These are phyloP conservation scores for Boletus bicolor DNA, from an alignment of 768 basidiomycete species.

Conservation along the genomic window DNA sequence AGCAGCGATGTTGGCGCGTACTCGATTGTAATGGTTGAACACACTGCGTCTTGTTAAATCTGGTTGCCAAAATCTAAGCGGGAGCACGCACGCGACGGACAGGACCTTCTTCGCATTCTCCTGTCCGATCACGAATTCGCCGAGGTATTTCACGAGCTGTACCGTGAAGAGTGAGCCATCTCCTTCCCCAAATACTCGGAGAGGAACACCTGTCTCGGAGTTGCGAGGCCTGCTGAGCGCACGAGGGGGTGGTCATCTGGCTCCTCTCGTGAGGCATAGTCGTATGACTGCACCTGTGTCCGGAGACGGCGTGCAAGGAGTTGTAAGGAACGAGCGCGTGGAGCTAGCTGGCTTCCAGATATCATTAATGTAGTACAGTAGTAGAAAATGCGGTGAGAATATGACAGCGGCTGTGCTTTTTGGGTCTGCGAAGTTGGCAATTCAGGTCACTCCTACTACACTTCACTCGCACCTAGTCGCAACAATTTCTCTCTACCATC, in stretches of 20 bases:
- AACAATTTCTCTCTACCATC: neutral
- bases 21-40: conserved; percentile 93
- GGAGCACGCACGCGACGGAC: conserved; percentile 78
- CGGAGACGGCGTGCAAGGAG: conserved; percentile 40
- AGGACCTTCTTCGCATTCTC: conserved; percentile 90
- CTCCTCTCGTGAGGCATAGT: conserved; percentile 35
- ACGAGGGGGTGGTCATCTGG: conserved; percentile 31
- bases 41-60: conserved; percentile 48
- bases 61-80: neutral
- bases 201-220: conserved; percentile 48
- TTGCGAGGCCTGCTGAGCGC: conserved; percentile 52
- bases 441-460: too few relatives aligned
- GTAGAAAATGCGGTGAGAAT: neutral
- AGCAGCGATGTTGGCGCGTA: conserved; percentile 63
- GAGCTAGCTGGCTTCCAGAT: conserved; percentile 18
- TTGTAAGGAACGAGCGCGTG: conserved; percentile 28
- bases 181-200: neutral
- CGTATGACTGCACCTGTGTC: conserved; percentile 55
- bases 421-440: neutral
- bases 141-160: conserved; percentile 80
- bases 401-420: neutral
- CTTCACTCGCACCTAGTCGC: neutral
- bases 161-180: conserved; percentile 8
- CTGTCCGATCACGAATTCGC: conserved; percentile 90
- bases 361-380: conserved; percentile 16